Evolutionary conservation across 2,329 filamentous ascomycete species (phyloP), one percentile per base, ranked within the genome.

Genomic region (Ploettnerulaceae sp.): DNA sequence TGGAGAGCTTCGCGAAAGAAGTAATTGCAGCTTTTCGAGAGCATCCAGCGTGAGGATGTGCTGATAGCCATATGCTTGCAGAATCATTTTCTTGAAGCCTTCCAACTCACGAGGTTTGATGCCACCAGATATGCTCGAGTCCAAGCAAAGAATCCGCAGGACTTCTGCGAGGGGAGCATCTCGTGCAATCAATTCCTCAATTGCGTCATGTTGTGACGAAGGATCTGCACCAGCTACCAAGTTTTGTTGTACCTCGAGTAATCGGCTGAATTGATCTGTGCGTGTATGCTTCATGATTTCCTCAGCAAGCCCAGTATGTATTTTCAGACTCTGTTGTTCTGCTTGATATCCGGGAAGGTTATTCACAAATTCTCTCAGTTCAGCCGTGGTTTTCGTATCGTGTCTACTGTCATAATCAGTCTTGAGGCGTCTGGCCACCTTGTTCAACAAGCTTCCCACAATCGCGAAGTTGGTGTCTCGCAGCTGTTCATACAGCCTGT

Each of bases 401-500:
- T 95, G 88, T 51, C 91, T 86, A 54, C 78, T 85, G 62, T 97
- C 89, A 64, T 95, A 95, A 61, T 96, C 90, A 57, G 72, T 87
- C 61, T 86, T 86, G 18, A 98, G 72, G 9, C 91, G 82, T 22
- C 89, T 82, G 4, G 93, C 94, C 9, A 94, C 86, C 64, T 90
- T 91, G 66, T 96, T 95, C 51, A 98, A 74, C 7, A 94, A 71
- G 42, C 81, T 83, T 11, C 93, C 93, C 29, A 98, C 89, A 45
- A 95, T 89, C 26, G 90, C 91, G 65, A 97, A 98, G 64, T 98
- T 98, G 31, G 87, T 82, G 64, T 97, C 88, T 46, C 91, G 82
- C 3, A 98, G 73, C 56, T 94, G 86, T 37, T 83, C 82, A 63
- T 91, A 98, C 8, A 98, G 74, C 54, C 87, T 86, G 64, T 98